These are phyloP conservation scores for Imleria badia DNA, from an alignment of 768 basidiomycete genomes.

Conservation along the genomic window DNA sequence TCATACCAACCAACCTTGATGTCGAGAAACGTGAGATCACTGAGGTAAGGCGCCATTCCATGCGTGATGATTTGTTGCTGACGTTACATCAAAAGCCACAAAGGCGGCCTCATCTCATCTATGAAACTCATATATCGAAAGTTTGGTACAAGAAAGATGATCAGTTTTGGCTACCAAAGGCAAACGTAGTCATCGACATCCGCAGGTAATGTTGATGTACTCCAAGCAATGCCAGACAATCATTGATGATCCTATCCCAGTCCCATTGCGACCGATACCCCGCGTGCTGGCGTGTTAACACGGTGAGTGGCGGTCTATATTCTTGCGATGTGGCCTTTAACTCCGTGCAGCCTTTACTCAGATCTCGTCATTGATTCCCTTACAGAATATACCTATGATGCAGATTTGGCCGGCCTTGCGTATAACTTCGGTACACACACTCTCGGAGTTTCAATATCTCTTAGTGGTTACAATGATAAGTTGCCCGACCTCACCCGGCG, in stretches of 20 bases:
- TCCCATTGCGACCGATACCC: slow-evolving; percentile 56
- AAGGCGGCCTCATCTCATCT: slow-evolving; percentile 72
- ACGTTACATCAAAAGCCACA: slow-evolving; percentile 50
- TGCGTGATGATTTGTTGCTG: neutral
- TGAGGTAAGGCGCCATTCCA: slow-evolving; percentile 44
- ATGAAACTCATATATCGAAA: slow-evolving; percentile 65
- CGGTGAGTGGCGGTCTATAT: slow-evolving; percentile 42
- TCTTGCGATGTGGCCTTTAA: neutral
- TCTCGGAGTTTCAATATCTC: slow-evolving; percentile 64
- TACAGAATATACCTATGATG: slow-evolving; percentile 89
- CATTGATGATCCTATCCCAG: slow-evolving; percentile 34
- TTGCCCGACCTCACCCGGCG: slow-evolving; percentile 68
- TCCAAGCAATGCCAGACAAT: neutral
- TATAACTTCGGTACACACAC: slow-evolving; percentile 65
- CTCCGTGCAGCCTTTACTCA: slow-evolving; percentile 59
- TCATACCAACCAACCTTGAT: slow-evolving; percentile 84
- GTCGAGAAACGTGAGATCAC: slow-evolving; percentile 72
- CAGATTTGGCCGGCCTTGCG: slow-evolving; percentile 83
- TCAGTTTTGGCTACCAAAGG: slow-evolving; percentile 92
- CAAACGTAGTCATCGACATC: slow-evolving; percentile 71
- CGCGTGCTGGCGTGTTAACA: slow-evolving; percentile 72
- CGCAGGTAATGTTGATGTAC: slow-evolving; percentile 51
- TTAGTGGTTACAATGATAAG: slow-evolving; percentile 93
- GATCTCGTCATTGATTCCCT: slow-evolving; percentile 88
- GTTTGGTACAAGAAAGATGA: slow-evolving; percentile 99